Evolutionary conservation across 1,284 basidiomycete genomes (phyloP).

Genomic region (Lentinula novae-zelandiae): DNA sequence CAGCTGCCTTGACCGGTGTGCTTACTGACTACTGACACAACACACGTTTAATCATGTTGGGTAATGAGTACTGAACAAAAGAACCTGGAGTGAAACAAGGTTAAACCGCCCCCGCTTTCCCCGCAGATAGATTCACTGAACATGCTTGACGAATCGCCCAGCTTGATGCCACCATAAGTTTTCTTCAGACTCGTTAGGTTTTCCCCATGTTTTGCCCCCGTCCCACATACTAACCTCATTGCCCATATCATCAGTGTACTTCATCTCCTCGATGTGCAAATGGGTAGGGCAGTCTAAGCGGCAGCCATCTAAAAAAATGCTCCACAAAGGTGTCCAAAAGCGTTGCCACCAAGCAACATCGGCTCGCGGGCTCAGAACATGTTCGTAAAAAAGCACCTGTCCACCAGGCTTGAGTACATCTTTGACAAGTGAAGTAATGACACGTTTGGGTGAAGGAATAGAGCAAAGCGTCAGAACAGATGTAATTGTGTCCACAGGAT

Average conservation of each 20-base stretch:
- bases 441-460: conserved; percentile 34
- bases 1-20: no score
- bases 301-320: conserved; percentile 54
- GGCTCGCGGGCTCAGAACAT: conserved; percentile 35
- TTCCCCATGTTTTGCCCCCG: conserved; percentile 20
- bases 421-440: conserved; percentile 30
- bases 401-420: conserved; percentile 43
- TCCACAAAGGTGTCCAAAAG: conserved; percentile 68
- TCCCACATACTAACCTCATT: conserved; percentile 32
- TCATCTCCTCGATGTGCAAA: conserved; percentile 42
- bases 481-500: conserved; percentile 40
- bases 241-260: conserved; percentile 18
- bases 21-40: no score
- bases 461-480: conserved; percentile 46
- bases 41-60: no score
- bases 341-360: conserved; percentile 55
- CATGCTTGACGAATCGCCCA: conserved; percentile 48
- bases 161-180: conserved; percentile 51
- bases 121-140: neutral
- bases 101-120: no score
- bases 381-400: conserved; percentile 45
- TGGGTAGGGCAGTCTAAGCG: conserved; percentile 55
- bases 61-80: no score
- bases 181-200: neutral
- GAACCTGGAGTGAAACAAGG: no score